Evolutionary conservation across 768 basidiomycete species (phyloP), one percentile per base, ranked within the genome.

Genomic region (Macrocybe gigantea): DNA sequence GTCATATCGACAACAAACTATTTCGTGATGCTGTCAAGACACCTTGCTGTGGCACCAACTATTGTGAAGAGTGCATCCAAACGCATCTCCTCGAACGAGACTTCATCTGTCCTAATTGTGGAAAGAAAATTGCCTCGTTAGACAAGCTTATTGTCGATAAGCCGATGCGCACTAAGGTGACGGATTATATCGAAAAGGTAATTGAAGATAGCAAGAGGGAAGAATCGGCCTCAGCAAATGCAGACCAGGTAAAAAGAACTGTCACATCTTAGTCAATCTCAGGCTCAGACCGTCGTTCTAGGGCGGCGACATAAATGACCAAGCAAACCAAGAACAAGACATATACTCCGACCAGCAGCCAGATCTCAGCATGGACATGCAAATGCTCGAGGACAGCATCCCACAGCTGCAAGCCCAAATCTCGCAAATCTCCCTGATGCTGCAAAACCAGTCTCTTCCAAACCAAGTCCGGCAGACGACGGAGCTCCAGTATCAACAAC

Each of bases 41-140:
- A 2, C 95, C 96, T 2, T 97, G 95, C 68, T 98, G 95, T 72
- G 81, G 79, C 56, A 90, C 85, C 37, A 60, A 78, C 9, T 99
- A 89, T 67, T 97, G 95, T 75, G 94, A 98, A 68, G 95, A 98
- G 65, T 97, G 95, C 69, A 89, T 99, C 53, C 89, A 94, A 64
- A 93, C 89, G 38, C 79, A 94, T 66, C 74, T 99, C 44, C 79
- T 95, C 53, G 95, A 98, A 64, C 83, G 90, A 66, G 93, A 96
- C 71, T 98, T 98, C 65, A 71, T 86, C 49, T 98, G 95, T 67
- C 94, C 92, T 6, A 82, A 83, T 55, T 98, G 96, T 65, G 77
- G 81, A 53, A 85, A 85, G 66, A 93, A 88, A 69, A 81, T 98
- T 51, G 77, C 85, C 3, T 93, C 88, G 33, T 70, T 98, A 58